Percentiles rank a stretch among this genome's conserved stretches.
Conservation (phyloP, 2,329 filamentous ascomycete species). For the Neophaeococcomyces aloes region DNA sequence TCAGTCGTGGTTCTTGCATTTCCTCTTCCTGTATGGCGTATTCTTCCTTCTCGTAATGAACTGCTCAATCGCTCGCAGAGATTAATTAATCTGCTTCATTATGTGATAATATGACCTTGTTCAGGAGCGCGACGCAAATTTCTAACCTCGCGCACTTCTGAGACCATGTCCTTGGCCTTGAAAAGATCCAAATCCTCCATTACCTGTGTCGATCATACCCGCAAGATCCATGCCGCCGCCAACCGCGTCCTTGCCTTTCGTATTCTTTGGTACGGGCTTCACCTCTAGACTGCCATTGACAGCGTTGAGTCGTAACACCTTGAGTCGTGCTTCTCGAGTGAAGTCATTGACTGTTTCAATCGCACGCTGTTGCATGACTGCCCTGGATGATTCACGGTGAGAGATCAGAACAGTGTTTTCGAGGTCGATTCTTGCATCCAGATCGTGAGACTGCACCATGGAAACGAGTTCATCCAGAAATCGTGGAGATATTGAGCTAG, state of each 20-base stretch:
- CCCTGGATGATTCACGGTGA: slow-evolving; percentile 55
- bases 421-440: slow-evolving; percentile 74
- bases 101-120: no score
- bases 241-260: neutral
- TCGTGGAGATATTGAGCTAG: slow-evolving; percentile 18
- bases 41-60: no score
- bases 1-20: no score
- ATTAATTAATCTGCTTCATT: no score
- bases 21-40: no score
- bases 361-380: slow-evolving; percentile 58
- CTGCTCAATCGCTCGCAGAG: no score
- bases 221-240: slow-evolving; percentile 3
- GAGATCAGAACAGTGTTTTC: slow-evolving; percentile 72
- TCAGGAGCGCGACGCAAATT: no score
- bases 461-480: slow-evolving; percentile 54
- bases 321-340: slow-evolving; percentile 62
- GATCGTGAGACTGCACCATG: slow-evolving; percentile 62
- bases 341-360: slow-evolving; percentile 60
- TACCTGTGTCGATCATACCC: slow-evolving; percentile 3
- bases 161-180: slow-evolving; percentile 3
- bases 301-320: slow-evolving; percentile 68
- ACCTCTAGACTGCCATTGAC: slow-evolving; percentile 66
- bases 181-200: slow-evolving; percentile 1
- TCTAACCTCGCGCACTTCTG: slow-evolving; percentile 2
- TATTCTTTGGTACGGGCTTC: slow-evolving; percentile 27